These are phyloP conservation scores for Rhizopus delemar DNA, from an alignment of 371 early-diverging fungal genomes.

Conservation along the genomic window DNA sequence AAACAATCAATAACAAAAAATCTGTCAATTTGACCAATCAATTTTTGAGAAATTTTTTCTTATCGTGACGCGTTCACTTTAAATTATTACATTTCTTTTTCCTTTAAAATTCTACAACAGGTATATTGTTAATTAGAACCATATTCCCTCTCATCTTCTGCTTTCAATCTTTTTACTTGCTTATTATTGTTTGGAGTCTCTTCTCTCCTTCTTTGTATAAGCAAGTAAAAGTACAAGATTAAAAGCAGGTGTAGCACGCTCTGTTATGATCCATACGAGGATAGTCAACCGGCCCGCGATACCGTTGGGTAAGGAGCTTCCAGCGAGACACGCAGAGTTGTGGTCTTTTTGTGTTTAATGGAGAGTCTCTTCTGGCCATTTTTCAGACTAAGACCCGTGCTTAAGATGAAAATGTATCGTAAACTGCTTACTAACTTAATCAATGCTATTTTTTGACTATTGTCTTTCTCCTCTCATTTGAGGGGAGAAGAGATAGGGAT, in stretches of 20 bases:
- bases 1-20: too few species aligned
- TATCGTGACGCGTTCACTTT: too few species aligned
- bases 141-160: too few species aligned
- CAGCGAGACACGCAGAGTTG: constrained; percentile 5
- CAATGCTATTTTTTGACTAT: neutral
- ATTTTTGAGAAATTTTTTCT: too few species aligned
- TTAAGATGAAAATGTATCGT: neutral
- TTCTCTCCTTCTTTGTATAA: neutral
- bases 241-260: constrained; percentile 4
- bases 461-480: neutral
- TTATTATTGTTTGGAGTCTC: constrained; percentile 1
- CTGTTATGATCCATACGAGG: constrained; percentile 5
- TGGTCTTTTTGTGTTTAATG: neutral
- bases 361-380: neutral
- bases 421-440: neutral
- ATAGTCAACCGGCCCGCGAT: neutral
- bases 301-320: constrained; percentile 6
- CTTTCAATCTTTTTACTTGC: constrained; percentile 3
- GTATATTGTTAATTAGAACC: too few species aligned
- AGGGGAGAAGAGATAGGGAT: constrained; percentile 2
- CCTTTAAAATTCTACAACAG: too few species aligned
- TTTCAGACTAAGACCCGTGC: neutral
- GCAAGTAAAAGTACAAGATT: neutral
- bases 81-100: too few species aligned
- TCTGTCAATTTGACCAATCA: too few species aligned